These are phyloP conservation scores for Anastatica hierochuntica DNA, from an alignment of 345 rosid species.

Conservation along the genomic window DNA sequence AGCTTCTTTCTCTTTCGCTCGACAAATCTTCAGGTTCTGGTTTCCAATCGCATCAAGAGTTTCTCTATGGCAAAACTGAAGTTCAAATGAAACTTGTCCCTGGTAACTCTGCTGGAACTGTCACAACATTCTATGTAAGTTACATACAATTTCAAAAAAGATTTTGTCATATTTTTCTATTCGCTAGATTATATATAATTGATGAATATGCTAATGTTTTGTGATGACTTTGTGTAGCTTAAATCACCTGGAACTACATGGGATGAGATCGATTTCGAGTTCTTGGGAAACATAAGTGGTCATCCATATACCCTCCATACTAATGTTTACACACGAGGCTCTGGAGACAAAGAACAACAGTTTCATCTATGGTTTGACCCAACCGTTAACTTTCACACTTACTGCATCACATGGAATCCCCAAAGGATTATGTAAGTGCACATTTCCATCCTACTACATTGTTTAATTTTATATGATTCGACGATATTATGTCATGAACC, in stretches of 20 bases:
- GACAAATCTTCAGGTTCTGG: slow-evolving; percentile 38
- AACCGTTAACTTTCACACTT: slow-evolving; percentile 29
- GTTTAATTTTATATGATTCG: neutral
- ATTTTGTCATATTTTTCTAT: neutral
- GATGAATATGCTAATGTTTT: neutral
- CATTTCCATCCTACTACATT: neutral
- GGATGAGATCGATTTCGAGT: slow-evolving; percentile 41
- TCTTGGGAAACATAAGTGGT: slow-evolving; percentile 36
- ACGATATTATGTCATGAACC: too few species aligned
- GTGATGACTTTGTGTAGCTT: slow-evolving; percentile 8
- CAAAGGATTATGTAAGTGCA: slow-evolving; percentile 28
- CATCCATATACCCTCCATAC: slow-evolving; percentile 32
- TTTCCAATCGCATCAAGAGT: slow-evolving; percentile 31
- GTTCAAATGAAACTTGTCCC: slow-evolving; percentile 39
- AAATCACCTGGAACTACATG: slow-evolving; percentile 22
- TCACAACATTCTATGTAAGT: slow-evolving; percentile 40
- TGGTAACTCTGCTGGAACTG: slow-evolving; percentile 45
- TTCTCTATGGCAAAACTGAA: slow-evolving; percentile 28
- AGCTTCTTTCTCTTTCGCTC: too few species aligned
- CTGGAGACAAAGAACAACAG: slow-evolving; percentile 36
- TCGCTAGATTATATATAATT: neutral
- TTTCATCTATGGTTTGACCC: slow-evolving; percentile 38
- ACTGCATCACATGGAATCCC: too few species aligned
- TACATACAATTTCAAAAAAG: neutral
- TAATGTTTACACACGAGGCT: slow-evolving; percentile 29